Evolutionary conservation across 176 grass and related monocot species (phyloP), one percentile per base, ranked within the genome.

Genomic region (Eleusine indica): DNA sequence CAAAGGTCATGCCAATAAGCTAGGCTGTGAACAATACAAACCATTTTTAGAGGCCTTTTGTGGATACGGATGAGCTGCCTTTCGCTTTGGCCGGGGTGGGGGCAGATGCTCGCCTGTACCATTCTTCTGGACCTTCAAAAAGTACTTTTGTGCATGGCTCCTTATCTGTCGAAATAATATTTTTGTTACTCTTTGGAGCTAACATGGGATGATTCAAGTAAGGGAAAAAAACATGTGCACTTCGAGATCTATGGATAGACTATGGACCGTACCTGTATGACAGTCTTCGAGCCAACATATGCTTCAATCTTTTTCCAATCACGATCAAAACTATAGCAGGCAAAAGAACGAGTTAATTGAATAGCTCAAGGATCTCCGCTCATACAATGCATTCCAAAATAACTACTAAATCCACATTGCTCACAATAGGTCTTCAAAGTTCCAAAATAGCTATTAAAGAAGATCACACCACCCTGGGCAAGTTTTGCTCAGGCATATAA

Each of bases 131-230:
- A 94, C 88, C 81, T 99, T 99, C 60, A 96, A 43, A 74, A 96
- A 99, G 68, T 99, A 99, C 47, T 99, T 99, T 30, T 99, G 97
- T 30, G 97, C 97, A 86, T 99, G 97, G 49, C 97, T 99, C 71
- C 97, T 96, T 79, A 99, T 99, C 97, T 99, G 78, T 63, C 54
- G 89, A 79, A 87, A 69, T 1, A 70, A 71, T 1, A 4, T 38
- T 5, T 70, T 47, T 74, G 39, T 21, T 73, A 44, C 25, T 40
- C 48, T 35, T 35, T 35, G 32, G 32, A 35, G 32, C 32, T 35
- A 35, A 2, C 32, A 35, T 35, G 32, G 32, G 32, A 35, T 35
- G 32, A 35, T 35, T 35, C 32, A 35, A 35, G 32, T 35, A 35
- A 35, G 32, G 2, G 2, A 35, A 35, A 35, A 35, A 35, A 35